Base-by-base conservation (phyloP, 2,329 filamentous ascomycete genomes). In the Erysiphe pisi region DNA sequence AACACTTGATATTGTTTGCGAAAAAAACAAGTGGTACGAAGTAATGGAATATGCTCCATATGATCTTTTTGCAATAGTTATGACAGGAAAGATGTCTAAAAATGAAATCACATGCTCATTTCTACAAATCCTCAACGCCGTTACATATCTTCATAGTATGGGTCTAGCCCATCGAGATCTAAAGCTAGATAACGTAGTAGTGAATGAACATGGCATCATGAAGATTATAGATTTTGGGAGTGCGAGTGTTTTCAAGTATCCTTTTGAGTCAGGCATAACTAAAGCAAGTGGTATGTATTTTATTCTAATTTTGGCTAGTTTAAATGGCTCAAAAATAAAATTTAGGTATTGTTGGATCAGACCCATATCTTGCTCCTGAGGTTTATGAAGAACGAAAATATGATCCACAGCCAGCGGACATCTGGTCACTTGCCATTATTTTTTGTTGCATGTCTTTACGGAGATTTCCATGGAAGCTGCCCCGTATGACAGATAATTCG, bases 201-300 rank as follows among this genome's bases (percentile, higher is more conserved):
- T 99, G 78, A 98, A 94, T 82, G 92, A 97, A 81, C 89, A 91
- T 81, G 95, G 95, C 1, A 98, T 99, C 80, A 97, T 99, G 93
- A 99, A 99, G 84, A 92, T 99, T 79, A 99, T 99, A 81, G 95
- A 99, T 83, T 99, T 99, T 83, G 95, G 95, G 40, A 98, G 94
- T 84, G 94, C 95, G 0, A 94, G 95, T 79, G 94, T 99, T 61
- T 99, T 97, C 85, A 90, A 92, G 81, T 99, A 99, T 85, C 95
- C 95, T 0, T 98, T 99, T 81, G 95, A 99, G 84, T 93, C 90
- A 79, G 93, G 93, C 76, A 89, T 94, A 77, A 92, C 95, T 20
- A 85, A 90, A 68, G 92, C 93, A 56, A 90, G 89, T 82, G 93
- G 93, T 95, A 84, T 84, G 90, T 83, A 75, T 58, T 43, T 36